Evolutionary conservation across 2,329 filamentous ascomycete genomes (phyloP), one percentile per base, ranked within the genome.

Genomic region (Beauveria sp.): DNA sequence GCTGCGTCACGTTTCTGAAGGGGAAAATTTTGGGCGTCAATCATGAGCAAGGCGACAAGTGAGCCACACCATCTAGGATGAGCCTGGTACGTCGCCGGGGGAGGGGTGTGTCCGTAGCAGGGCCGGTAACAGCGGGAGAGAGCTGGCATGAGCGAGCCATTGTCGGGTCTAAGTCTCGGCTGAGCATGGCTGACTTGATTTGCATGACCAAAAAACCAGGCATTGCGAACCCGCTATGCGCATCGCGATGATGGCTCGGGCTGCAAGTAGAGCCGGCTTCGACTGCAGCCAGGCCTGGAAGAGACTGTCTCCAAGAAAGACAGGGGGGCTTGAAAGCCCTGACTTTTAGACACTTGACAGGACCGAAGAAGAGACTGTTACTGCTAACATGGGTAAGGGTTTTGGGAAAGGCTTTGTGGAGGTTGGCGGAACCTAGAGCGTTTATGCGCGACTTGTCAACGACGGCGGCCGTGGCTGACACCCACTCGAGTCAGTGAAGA

Each of bases 361-460:
- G 57, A 54, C 40, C 41, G 41, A 59, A 54, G 57, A 5, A 50
- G 48, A 30, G 18, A 41, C 30, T 43, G 43, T 24, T 48, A 9
- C 58, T 61, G 47, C 24, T 55, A 61, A 48, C 43, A 61, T 55
- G 51, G 51, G 51, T 61, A 61, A 61, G 58, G 58, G 51, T 54
- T 56, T 47, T 50, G 20, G 28, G 34, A 10, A 61, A 26, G 26
- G 26, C 51, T 28, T 24, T 54, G 57, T 59, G 57, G 57, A 59
- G 48, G 57, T 28, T 41, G 58, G 34, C 44, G 51, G 58, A 48
- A 55, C 51, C 58, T 20, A 41, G 30, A 55, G 43, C 43, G 58
- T 61, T 50, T 43, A 55, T 61, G 58, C 58, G 43, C 51, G 30
- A 50, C 28, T 55, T 61, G 30, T 61, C 40, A 24, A 51, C 24